Evolutionary conservation across 1,139 yeast species (phyloP), one percentile per base, ranked within the genome.

Genomic region (Debaryomycetaceae sp.): DNA sequence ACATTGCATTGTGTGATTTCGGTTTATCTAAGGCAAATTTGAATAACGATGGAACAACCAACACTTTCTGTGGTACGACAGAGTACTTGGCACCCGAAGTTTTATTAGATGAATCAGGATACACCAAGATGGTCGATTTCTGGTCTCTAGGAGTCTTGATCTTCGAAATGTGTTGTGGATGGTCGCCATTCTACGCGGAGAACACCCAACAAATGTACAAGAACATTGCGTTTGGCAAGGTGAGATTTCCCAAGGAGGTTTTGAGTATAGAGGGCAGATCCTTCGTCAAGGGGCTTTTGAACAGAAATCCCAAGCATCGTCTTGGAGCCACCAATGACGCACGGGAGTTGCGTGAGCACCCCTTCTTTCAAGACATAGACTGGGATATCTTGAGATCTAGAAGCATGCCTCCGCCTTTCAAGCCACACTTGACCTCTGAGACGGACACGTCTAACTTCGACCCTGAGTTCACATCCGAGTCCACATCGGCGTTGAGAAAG

Each of bases 131-230:
- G 93, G 93, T 86, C 56, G 95, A 86, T 65, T 86, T 85, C 56
- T 86, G 95, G 95, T 84, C 91, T 1, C 68, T 86, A 47, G 95
- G 95, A 49, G 93, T 86, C 6, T 70, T 86, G 48, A 84, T 86
- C 39, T 86, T 86, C 63, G 95, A 86, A 66, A 85, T 86, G 93
- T 84, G 97, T 65, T 93, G 98, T 69, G 99, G 99, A 37, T 93
- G 98, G 98, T 87, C 96, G n/a, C 99, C 99, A 44, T 93, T 93
- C 64, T 91, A 89, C 61, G 98, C 98, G 37, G 97, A 91, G 51
- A 93, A 88, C 63, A 89, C 96, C 43, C 98, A 93, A 70, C 97
- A 91, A 67, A 93, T 93, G 98, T 93, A 93, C 72, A 91, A 91
- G 69, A 93, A 93, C 67, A 93, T 93, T 69, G 98, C 98, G 3